Evolutionary conservation across 129 eudicot genomes (phyloP).

Genomic region (Mikania micrantha): DNA sequence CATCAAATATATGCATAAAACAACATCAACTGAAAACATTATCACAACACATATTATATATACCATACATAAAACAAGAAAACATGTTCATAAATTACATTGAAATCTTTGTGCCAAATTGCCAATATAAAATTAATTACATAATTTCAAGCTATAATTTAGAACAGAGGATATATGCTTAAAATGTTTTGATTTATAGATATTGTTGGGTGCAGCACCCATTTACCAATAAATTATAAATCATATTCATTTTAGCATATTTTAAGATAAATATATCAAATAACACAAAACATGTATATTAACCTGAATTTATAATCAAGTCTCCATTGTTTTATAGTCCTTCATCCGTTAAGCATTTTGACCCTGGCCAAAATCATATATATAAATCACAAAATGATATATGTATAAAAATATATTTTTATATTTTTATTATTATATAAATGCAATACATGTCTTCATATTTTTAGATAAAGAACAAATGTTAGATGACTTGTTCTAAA

Average conservation of each 20-base stretch:
- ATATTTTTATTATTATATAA: no score
- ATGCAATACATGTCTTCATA: no score
- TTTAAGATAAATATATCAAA: background rate
- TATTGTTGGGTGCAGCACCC: constrained; percentile 5
- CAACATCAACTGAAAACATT: background rate
- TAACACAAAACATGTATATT: background rate
- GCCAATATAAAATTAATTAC: background rate
- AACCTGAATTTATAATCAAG: background rate
- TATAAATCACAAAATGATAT: background rate
- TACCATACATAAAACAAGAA: constrained; percentile 7
- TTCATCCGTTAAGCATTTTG: constrained; percentile 25
- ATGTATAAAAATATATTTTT: no score
- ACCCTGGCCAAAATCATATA: constrained; percentile 11
- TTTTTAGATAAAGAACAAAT: no score
- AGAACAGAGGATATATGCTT: constrained; percentile 1
- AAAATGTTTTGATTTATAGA: constrained; percentile 21
- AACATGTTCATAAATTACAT: constrained; percentile 4
- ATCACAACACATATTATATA: background rate
- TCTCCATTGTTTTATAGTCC: constrained; percentile 6
- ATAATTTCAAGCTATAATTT: background rate
- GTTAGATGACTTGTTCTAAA: no score
- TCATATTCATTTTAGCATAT: constrained; percentile 27
- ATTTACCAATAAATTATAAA: constrained; percentile 8
- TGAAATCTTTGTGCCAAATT: background rate
- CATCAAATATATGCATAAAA: no score